Evolutionary conservation across 73 alveolate species (phyloP).

Genomic region (Paramecium biaurelia): DNA sequence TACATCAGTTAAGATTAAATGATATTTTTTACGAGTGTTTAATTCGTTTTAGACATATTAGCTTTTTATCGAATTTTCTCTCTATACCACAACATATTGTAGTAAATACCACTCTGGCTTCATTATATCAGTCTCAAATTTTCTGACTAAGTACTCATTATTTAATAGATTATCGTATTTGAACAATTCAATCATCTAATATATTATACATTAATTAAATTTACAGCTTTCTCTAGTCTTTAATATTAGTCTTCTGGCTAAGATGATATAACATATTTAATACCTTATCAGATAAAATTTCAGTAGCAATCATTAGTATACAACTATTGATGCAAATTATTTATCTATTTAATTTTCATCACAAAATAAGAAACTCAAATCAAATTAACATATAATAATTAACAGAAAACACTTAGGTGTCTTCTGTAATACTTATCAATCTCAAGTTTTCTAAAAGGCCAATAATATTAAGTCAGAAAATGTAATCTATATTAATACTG

Average conservation of each 20-base stretch:
- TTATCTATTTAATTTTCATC: not conserved
- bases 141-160: conserved; percentile 15
- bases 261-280: not conserved
- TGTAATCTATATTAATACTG: not conserved
- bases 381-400: not conserved
- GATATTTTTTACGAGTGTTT: conserved; percentile 18
- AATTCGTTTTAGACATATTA: conserved; percentile 27
- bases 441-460: not conserved
- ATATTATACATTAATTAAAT: not conserved
- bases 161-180: conserved; percentile 14
- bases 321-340: not conserved
- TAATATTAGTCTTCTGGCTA: not conserved
- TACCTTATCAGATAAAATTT: conserved; percentile 28
- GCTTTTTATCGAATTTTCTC: conserved; percentile 44
- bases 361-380: not conserved
- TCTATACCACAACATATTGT: conserved; percentile 1
- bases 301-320: not conserved
- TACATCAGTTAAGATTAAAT: not conserved
- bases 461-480: not conserved
- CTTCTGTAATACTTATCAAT: not conserved
- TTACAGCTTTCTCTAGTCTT: conserved; percentile 8
- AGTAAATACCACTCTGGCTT: conserved; percentile 3
- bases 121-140: not conserved
- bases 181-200: conserved; percentile 28
- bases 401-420: not conserved